Conservation (phyloP, 176 grass and related monocot species). For the Avena atlantica region DNA sequence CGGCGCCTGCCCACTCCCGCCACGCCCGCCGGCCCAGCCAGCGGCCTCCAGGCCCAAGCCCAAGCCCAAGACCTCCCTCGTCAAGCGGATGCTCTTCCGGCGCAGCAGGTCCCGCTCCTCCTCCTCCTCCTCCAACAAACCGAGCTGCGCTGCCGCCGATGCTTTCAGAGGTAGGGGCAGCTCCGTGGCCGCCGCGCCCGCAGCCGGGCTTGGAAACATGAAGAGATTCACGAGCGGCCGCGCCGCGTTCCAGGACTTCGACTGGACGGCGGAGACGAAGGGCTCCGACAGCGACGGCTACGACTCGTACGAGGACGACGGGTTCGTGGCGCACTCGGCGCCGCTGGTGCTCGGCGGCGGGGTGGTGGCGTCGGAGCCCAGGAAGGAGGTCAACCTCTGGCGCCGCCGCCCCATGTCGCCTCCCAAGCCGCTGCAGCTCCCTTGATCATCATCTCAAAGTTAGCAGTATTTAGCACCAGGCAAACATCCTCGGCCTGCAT, state of each 20-base stretch:
- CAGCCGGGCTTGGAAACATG: conserved; percentile 68
- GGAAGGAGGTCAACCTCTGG: conserved; percentile 97
- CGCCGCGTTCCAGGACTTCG: conserved; percentile 66
- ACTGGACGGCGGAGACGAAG: conserved; percentile 63
- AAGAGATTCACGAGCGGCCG: conserved; percentile 84
- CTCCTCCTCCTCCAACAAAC: background rate
- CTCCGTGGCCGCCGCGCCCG: background rate
- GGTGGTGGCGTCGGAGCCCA: conserved; percentile 52
- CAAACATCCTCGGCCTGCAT: too few species aligned
- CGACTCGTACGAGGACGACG: conserved; percentile 42
- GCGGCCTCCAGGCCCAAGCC: background rate
- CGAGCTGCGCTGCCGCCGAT: background rate
- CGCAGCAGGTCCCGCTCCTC: conserved; percentile 50
- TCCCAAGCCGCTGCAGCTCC: conserved; percentile 54
- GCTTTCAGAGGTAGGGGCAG: background rate
- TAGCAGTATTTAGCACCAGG: background rate
- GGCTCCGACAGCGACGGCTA: conserved; percentile 6
- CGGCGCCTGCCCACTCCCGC: conserved; percentile 49
- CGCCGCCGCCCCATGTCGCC: conserved; percentile 72
- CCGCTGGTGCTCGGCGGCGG: conserved; percentile 74
- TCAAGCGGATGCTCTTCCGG: conserved; percentile 57
- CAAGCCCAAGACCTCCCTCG: conserved; percentile 32
- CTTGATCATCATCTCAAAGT: too few species aligned
- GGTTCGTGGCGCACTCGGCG: conserved; percentile 74
- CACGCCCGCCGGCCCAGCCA: background rate